Base-by-base conservation (phyloP, 2,329 filamentous ascomycete species). In the Rachicladosporium sp. region DNA sequence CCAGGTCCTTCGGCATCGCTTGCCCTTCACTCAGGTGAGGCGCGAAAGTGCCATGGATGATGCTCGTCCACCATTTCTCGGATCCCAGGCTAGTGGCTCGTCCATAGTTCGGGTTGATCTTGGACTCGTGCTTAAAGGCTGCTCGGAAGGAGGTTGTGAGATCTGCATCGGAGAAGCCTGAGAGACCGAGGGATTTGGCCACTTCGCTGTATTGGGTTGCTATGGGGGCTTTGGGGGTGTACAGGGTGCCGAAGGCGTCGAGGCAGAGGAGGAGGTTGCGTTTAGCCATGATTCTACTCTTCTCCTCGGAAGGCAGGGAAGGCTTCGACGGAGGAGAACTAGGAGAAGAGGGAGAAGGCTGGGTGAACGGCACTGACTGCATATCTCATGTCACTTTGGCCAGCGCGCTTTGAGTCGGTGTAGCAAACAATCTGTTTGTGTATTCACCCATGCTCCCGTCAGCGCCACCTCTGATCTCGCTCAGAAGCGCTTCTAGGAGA, bases 161-260 rank as follows among this genome's bases (percentile, higher is more conserved):
- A 41, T 68, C 59, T 3, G 61, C 56, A 15, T 67, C 60, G 2
- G 47, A 58, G 39, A 70, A 61, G 44, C 58, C 55, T 7, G 49
- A 48, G 31, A 77, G 49, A 3, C 74, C 74, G 50, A 70, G 64
- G 38, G 63, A 56, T 11, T 64, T 54, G 1, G 74, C 76, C 2
- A 72, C 61, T 12, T 65, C 56, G 30, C 58, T 65, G 52, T 81
- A 81, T 47, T 77, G 71, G 38, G 61, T 53, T 4, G 64, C 60
- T 6, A 80, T 66, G 1, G 71, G 59, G 7, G 51, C 49, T 36
- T 61, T 67, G 0, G 75, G 74, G 8, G 56, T 60, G 56, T 77
- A 79, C 2, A 81, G 60, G 0, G 76, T 81, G n/a, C 72, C 74
- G 47, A 79, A 80, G 4, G 76, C 76, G 53, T 80, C 76, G 38